Evolutionary conservation across 75 land plant species (phyloP), one percentile per base, ranked within the genome.

Genomic region (Pinus albicaulis): DNA sequence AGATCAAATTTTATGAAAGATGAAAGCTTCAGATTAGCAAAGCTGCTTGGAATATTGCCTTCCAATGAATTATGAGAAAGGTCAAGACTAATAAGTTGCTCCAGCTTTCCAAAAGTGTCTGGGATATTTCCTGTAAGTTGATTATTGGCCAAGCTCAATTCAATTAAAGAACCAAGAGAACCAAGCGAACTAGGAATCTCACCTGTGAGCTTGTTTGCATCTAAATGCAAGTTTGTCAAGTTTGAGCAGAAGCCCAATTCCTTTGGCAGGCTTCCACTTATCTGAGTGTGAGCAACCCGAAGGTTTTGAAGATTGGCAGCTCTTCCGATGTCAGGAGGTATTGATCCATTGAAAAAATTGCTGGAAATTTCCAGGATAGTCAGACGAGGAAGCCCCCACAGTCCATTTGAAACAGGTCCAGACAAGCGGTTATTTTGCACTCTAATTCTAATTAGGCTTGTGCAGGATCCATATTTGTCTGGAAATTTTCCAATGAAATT

Each of bases 321-420:
- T 55, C 74, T 48, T 26, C 79, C 82, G 28, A 80, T 44, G 64
- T 48, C 52, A 5, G 72, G 23, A 63, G 80, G 77, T 17, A 84
- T 52, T 6, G 26, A 12, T 20, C 88, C 88, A 22, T 24, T 53
- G 28, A 83, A 28, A 28, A 38, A 11, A 65, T 83, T 83, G 56
- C 34, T 13, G 3, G 53, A 77, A 55, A 81, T 81, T 15, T 81
- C 80, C 12, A 83, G 73, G 8, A 71, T 57, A 24, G 55, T 79
- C 78, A 86, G 22, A 20, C 24, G 31, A 10, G 87, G 87, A 31
- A 79, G 65, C 11, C 82, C 86, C 86, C 86, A 83, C 13, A 86
- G 20, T 12, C 59, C 82, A 20, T 66, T 74, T 17, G 87, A 86
- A 22, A 86, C 57, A 10, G 24, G 12, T 23, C 87, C 86, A 23